These are phyloP conservation scores for Penicillium sclerotiorum DNA, from an alignment of 2,329 filamentous ascomycete species.

Conservation along the genomic window DNA sequence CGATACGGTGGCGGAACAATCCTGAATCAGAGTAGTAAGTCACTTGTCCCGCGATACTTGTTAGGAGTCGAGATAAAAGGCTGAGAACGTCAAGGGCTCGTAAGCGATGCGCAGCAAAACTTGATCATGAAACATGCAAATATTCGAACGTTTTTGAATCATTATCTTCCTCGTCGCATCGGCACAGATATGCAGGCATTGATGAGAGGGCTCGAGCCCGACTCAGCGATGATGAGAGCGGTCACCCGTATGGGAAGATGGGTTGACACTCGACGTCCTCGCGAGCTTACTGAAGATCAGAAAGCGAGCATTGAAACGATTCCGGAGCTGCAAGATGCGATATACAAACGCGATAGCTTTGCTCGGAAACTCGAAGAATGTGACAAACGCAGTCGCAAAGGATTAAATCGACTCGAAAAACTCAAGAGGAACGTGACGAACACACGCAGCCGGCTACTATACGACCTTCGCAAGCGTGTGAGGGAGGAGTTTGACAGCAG, in stretches of 20 bases:
- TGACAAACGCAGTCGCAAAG: background rate
- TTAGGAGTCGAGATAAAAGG: background rate
- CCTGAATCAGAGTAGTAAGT: conserved; percentile 7
- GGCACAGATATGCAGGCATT: conserved; percentile 17
- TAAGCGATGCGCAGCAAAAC: conserved; percentile 35
- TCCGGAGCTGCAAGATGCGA: background rate
- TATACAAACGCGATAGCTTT: background rate
- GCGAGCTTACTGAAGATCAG: conserved; percentile 4
- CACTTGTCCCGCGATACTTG: background rate
- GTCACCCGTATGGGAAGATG: conserved; percentile 16
- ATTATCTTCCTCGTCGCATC: conserved; percentile 21
- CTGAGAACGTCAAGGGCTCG: background rate
- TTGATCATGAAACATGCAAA: conserved; percentile 33
- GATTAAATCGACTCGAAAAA: background rate
- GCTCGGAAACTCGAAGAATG: background rate
- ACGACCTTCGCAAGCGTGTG: background rate
- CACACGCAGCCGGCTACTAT: background rate
- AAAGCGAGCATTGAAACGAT: background rate
- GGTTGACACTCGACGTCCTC: conserved; percentile 14
- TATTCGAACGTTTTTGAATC: conserved; percentile 21
- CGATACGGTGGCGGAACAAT: conserved; percentile 14
- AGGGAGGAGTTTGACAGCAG: background rate
- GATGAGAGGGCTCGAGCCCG: conserved; percentile 11
- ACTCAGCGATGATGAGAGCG: conserved; percentile 9
- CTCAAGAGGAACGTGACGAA: background rate